Evolutionary conservation across 1,139 yeast genomes (phyloP).

Genomic region (Pneumocystis canis): DNA sequence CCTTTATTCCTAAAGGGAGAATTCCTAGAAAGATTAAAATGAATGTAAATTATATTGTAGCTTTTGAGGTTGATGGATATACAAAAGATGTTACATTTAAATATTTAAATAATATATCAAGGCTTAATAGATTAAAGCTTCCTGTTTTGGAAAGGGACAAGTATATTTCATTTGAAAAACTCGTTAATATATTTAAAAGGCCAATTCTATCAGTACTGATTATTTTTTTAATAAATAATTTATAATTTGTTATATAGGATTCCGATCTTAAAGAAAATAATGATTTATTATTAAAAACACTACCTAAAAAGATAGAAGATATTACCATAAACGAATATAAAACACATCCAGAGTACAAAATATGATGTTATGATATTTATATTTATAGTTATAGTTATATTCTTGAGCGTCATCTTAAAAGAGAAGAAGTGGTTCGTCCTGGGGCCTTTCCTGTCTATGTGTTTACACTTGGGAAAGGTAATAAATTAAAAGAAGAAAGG

Average conservation of each 20-base stretch:
- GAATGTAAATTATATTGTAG: slow-evolving; percentile 27
- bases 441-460: slow-evolving; percentile 50
- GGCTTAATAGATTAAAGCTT: background rate
- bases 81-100: slow-evolving; percentile 75
- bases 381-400: slow-evolving; percentile 4
- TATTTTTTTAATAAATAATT: background rate
- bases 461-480: slow-evolving; percentile 28
- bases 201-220: background rate
- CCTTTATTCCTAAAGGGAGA: slow-evolving; percentile 2
- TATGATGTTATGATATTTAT: background rate
- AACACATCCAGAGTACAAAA: slow-evolving; percentile 69
- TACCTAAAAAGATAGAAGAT: slow-evolving; percentile 75
- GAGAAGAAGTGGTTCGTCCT: slow-evolving; percentile 59
- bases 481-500: slow-evolving; percentile 17
- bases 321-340: slow-evolving; percentile 59
- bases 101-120: slow-evolving; percentile 36
- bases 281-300: slow-evolving; percentile 52
- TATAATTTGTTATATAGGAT: background rate
- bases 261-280: slow-evolving; percentile 56
- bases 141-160: background rate
- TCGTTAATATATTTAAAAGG: background rate
- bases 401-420: slow-evolving; percentile 55
- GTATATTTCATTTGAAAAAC: background rate
- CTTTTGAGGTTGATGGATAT: slow-evolving; percentile 50
- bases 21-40: slow-evolving; percentile 1